Percentiles rank a stretch among this genome's conserved stretches.
Evolutionary conservation across 2,329 filamentous ascomycete genomes (phyloP).

Genomic region (Pseudocercospora musae): DNA sequence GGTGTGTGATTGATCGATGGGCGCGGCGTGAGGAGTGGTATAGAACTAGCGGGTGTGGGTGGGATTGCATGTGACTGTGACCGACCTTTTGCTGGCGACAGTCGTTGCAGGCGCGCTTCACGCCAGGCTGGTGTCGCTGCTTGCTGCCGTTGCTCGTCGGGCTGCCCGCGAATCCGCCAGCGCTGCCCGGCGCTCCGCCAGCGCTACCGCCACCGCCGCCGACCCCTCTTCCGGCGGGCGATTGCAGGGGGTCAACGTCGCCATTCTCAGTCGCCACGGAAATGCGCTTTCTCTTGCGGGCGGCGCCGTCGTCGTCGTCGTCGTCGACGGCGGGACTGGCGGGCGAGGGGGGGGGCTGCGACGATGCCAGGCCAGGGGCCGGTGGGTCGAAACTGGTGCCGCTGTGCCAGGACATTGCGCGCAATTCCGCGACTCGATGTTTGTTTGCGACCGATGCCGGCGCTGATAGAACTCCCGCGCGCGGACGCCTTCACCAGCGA

Average conservation of each 20-base stretch:
- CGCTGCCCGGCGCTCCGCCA: constrained; percentile 19
- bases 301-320: constrained; percentile 13
- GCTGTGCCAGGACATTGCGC: constrained; percentile 27
- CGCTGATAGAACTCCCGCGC: not conserved
- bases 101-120: constrained; percentile 79
- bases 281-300: constrained; percentile 25
- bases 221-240: constrained; percentile 8
- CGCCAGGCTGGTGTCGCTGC: constrained; percentile 43
- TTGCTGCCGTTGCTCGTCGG: constrained; percentile 23
- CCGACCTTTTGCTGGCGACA: constrained; percentile 79
- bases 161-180: constrained; percentile 20
- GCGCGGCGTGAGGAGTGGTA: not conserved
- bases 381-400: constrained; percentile 26
- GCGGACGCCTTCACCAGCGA: not conserved
- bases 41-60: not conserved
- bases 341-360: constrained; percentile 16
- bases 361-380: constrained; percentile 14
- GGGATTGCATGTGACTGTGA: not conserved
- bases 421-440: not conserved
- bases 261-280: constrained; percentile 14
- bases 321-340: constrained; percentile 13
- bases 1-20: not conserved
- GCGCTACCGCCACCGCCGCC: constrained; percentile 15
- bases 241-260: not conserved
- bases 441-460: constrained; percentile 2